Conservation (phyloP, 495 filamentous ascomycete genomes). For the Trichoderma virens region DNA sequence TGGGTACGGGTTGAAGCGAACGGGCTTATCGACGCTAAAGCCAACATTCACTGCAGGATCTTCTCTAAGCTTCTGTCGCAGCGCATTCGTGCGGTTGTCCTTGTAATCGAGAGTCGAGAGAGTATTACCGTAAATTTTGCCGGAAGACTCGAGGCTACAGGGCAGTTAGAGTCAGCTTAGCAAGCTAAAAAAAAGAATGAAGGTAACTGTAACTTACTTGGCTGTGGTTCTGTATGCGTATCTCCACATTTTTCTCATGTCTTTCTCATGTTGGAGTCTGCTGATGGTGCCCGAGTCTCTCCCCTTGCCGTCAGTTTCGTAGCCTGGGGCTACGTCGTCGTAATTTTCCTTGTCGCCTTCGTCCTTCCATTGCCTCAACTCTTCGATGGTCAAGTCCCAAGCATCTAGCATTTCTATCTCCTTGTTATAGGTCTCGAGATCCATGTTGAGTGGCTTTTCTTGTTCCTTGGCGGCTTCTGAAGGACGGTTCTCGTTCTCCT, state of each 20-base stretch:
- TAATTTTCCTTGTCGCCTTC: background rate
- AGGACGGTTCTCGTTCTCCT: background rate
- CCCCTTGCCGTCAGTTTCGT: constrained; percentile 10
- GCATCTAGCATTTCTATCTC: background rate
- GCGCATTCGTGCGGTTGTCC: constrained; percentile 18
- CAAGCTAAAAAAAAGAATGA: no score
- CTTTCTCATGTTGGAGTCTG: constrained; percentile 10
- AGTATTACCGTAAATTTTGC: constrained; percentile 38
- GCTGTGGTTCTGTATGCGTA: constrained; percentile 7
- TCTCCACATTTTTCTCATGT: constrained; percentile 10
- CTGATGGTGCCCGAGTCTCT: constrained; percentile 10
- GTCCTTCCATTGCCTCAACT: constrained; percentile 9
- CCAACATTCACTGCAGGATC: constrained; percentile 14
- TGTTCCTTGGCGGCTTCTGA: background rate
- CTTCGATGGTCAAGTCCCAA: constrained; percentile 9
- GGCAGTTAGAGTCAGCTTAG: background rate
- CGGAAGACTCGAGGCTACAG: background rate
- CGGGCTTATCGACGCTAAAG: constrained; percentile 26
- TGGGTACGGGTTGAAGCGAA: constrained; percentile 42
- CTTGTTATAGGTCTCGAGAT: constrained; percentile 1
- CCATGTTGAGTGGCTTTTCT: constrained; percentile 5
- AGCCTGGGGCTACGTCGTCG: constrained; percentile 6
- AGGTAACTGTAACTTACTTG: background rate
- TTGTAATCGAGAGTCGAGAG: constrained; percentile 30
- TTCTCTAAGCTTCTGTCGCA: constrained; percentile 21